Conservation (phyloP, 495 filamentous ascomycete genomes). For the Podospora tetraspora region DNA sequence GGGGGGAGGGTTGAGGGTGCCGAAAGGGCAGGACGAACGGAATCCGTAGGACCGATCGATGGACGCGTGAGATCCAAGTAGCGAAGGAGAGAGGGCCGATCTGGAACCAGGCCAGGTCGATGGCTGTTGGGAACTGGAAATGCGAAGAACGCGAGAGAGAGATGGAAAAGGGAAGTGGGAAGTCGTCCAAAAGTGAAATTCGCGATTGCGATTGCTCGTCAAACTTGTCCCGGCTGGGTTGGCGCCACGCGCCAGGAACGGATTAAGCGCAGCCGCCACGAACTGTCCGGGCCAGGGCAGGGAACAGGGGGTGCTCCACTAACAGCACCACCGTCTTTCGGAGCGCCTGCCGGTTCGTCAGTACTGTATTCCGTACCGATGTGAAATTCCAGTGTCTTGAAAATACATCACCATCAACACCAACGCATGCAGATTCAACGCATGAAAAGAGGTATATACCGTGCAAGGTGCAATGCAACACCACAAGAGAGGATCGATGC, state of each 20-base stretch:
- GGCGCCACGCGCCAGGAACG: neutral
- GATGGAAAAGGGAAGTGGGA: neutral
- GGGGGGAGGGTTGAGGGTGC: neutral
- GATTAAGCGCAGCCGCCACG: neutral
- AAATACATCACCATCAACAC: no score
- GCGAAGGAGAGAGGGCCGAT: neutral
- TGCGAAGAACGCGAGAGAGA: neutral
- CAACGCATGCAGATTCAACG: neutral
- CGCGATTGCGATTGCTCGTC: neutral
- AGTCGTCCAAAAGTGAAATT: neutral
- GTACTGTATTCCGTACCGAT: neutral
- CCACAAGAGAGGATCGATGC: neutral
- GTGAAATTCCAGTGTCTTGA: neutral
- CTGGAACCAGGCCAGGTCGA: neutral
- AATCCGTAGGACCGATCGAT: neutral
- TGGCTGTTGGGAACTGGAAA: neutral
- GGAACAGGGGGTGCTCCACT: neutral
- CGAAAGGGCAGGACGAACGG: neutral
- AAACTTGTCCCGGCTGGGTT: neutral
- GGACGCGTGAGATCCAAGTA: neutral
- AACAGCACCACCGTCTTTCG: neutral
- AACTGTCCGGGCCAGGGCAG: neutral
- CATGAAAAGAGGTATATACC: neutral
- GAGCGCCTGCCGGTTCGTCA: neutral
- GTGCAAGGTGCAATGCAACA: neutral